Evolutionary conservation across 2,329 filamentous ascomycete genomes (phyloP), one percentile per base, ranked within the genome.

Genomic region (Pseudogymnoascus sp.): DNA sequence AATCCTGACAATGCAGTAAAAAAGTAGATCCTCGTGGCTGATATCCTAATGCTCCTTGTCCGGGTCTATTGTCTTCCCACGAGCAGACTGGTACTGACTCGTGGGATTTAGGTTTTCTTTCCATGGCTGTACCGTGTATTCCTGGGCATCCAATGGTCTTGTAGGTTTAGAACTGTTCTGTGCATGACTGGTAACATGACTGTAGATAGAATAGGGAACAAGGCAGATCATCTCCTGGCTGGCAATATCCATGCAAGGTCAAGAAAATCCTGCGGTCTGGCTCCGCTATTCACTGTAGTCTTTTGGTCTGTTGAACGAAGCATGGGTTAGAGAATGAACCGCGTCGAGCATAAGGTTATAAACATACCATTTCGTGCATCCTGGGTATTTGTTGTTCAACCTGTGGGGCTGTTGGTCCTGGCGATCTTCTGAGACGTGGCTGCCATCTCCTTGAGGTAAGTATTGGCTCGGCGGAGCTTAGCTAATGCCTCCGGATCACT

Each of bases 151-250:
- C 49, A 56, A 56, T 34, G 49, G 49, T 56, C 49, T 34, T 56
- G 49, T 56, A 56, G 49, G 6, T 56, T 16, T 34, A 56, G 8
- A 56, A 56, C 49, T 56, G 49, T 56, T 56, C 9, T 66, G 53
- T 68, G 69, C 68, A 69, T 70, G 69, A 67, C 69, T 69, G 69
- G 68, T 65, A 63, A 49, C 68, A 70, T 69, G 69, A 65, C 68
- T 68, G 64, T 63, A 36, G 28, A 31, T 64, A 56, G 23, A 34
- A 34, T 28, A 40, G 23, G 42, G 46, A 59, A 38, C 38, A 37
- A 59, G 31, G 31, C 37, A 42, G 59, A 38, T 43, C n/a, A 31
- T 60, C 34, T 60, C 59, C 59, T 60, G 59, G 59, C 31, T 60
- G 60, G 60, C 49, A 43, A 46, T 62, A 34, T 62, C 28, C 60